Percentiles rank a stretch among this genome's conserved stretches.
Conservation (phyloP, 495 filamentous ascomycete species). For the Xylaria longipes region DNA sequence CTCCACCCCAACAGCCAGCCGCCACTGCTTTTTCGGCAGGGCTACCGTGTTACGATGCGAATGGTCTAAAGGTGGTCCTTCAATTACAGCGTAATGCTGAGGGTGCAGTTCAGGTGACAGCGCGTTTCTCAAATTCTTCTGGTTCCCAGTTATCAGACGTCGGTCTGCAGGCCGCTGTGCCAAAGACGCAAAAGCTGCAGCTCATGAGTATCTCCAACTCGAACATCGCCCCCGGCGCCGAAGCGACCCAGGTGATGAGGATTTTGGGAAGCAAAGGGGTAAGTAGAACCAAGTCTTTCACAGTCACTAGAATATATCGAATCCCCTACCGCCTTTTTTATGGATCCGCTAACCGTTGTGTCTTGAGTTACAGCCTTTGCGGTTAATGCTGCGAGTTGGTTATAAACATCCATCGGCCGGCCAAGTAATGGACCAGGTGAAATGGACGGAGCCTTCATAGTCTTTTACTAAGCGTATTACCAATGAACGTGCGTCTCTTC, state of each 20-base stretch:
- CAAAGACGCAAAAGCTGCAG: conserved; percentile 91
- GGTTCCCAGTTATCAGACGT: conserved; percentile 72
- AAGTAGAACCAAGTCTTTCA: conserved; percentile 48
- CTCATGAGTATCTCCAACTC: conserved; percentile 82
- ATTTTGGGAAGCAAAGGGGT: conserved; percentile 84
- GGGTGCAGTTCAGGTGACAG: conserved; percentile 74
- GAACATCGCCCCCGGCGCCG: conserved; percentile 76
- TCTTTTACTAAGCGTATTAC: background rate
- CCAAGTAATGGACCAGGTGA: conserved; percentile 86
- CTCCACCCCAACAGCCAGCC: conserved; percentile 54
- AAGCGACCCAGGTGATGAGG: conserved; percentile 89
- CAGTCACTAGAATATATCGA: conserved; percentile 8
- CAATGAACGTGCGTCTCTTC: background rate
- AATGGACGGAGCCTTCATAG: conserved; percentile 84
- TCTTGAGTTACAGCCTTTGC: conserved; percentile 55
- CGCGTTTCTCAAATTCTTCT: conserved; percentile 80
- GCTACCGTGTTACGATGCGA: conserved; percentile 82
- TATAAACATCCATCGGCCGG: conserved; percentile 73
- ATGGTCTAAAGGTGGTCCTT: conserved; percentile 79
- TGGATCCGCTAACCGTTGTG: conserved; percentile 35
- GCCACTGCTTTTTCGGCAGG: conserved; percentile 52
- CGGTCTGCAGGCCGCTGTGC: conserved; percentile 90
- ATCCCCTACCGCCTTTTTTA: background rate
- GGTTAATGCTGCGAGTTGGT: conserved; percentile 83
- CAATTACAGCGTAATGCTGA: conserved; percentile 80